phyloP scores from a whole-genome alignment of 1,139 yeast genomes.

The Geotrichum candidum region DNA sequence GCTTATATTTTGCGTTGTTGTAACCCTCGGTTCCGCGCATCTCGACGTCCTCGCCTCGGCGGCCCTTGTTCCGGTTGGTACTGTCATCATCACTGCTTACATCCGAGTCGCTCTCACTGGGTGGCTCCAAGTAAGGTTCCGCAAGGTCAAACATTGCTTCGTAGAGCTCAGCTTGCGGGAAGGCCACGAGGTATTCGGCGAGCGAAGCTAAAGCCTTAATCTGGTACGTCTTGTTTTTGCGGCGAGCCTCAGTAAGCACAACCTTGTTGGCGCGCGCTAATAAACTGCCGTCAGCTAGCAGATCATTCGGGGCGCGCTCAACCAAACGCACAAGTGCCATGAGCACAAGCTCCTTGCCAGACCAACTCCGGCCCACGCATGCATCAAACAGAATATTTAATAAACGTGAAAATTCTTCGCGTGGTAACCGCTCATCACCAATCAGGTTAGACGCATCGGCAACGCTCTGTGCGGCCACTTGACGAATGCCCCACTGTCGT shows the following conservation, averaged over 20 bases:
- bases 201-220: constrained; percentile 30
- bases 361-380: constrained; percentile 77
- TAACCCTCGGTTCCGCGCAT: constrained; percentile 18
- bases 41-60: constrained; percentile 21
- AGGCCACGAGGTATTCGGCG: constrained; percentile 26
- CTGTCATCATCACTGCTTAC: constrained; percentile 19
- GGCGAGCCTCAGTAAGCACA: constrained; percentile 55
- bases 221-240: constrained; percentile 65
- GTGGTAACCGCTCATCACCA: constrained; percentile 13
- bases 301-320: constrained; percentile 38
- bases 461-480: constrained; percentile 64
- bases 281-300: constrained; percentile 30
- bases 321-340: constrained; percentile 63
- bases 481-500: constrained; percentile 59
- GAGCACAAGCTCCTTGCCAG: constrained; percentile 73
- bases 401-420: constrained; percentile 33
- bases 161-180: constrained; percentile 34
- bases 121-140: constrained; percentile 25
- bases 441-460: constrained; percentile 50
- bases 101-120: constrained; percentile 4
- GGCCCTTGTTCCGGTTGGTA: constrained; percentile 27
- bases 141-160: constrained; percentile 33
- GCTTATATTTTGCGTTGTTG: constrained; percentile 10
- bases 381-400: constrained; percentile 56
- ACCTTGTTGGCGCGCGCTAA: constrained; percentile 40